Base-by-base conservation (phyloP, 2,329 filamentous ascomycete genomes). In the Aspergillus luchuensis region DNA sequence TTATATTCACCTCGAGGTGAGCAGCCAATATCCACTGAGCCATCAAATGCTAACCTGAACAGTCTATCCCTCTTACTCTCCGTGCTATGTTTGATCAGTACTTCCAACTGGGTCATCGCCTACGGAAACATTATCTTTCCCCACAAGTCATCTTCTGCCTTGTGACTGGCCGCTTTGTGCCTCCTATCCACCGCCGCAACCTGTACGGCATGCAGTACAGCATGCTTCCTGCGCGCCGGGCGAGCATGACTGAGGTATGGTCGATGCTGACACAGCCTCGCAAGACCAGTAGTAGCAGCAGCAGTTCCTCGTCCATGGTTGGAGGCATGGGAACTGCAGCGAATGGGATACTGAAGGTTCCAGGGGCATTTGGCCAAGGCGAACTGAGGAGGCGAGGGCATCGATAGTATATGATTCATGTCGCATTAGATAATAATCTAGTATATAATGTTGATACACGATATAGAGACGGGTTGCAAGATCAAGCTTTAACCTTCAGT, bases 31-130 rank as follows among this genome's bases (percentile, higher is more conserved):
- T 11, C 10, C 13, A 17, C 38, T 41, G 19, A 25, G 66, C 13
- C 51, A 4, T 28, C 8, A 36, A 15, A 23, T 50, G 28, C 64
- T 73, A 58, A 73, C 56, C 45, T 23, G 43, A 23, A 43, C 21
- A 95, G 89, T 94, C 94, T 3, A 90, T 97, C 6, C 94, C 95
- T 2, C 85, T 99, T 6, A 88, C 91, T 3, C 91, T 98, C 67
- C 86, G 89, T n/a, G 91, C 91, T 69, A 98, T 98, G 87, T 98
- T 99, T 77, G 87, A 96, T 62, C 93, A 98, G 71, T 99, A 99
- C 78, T 97, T 96, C 72, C 92, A 97, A 75, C 91, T 99, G 70
- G 92, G 90, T 28, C 87, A 91, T 64, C 91, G 95, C 51, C 91
- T 99, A 63, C 89, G 92, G 59, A 97, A 96, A 75, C 95, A 99